Percentiles rank a stretch among this genome's conserved stretches.
Conservation (phyloP, 768 basidiomycete genomes). For the Agaricus subrufescens region DNA sequence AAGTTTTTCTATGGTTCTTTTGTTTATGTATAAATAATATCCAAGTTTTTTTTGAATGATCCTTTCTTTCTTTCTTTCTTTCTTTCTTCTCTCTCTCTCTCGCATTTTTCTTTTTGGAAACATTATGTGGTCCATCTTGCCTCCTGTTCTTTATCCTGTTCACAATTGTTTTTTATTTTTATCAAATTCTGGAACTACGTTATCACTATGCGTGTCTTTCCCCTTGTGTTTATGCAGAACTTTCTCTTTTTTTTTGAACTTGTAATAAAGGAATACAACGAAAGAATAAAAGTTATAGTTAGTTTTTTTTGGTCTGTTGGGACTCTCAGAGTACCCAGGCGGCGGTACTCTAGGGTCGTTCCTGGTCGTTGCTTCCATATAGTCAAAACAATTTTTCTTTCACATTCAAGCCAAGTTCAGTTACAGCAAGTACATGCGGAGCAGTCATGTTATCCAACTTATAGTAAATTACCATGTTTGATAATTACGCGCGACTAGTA, state of each 20-base stretch:
- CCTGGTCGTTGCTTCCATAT: too few relatives aligned
- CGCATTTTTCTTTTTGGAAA: neutral
- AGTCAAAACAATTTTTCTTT: too few relatives aligned
- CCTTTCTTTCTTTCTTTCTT: too few relatives aligned
- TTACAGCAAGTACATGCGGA: neutral
- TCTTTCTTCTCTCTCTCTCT: neutral
- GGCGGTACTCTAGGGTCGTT: too few relatives aligned
- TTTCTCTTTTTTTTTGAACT: neutral
- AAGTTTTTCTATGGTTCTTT: neutral
- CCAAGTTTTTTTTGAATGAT: too few relatives aligned
- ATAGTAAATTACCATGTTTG: slow-evolving; percentile 22
- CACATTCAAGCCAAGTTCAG: too few relatives aligned
- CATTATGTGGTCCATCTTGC: neutral
- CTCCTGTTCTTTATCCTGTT: neutral
- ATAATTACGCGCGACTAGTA: slow-evolving; percentile 6
- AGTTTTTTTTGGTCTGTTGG: neutral
- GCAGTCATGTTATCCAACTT: neutral
- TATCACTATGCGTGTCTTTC: slow-evolving; percentile 1
- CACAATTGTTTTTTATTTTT: neutral
- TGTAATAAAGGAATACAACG: neutral
- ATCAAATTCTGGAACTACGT: neutral
- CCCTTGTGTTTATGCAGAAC: neutral
- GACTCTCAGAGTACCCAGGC: too few relatives aligned
- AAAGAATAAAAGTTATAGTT: neutral
- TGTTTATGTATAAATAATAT: too few relatives aligned